A percentile compares a stretch with the other conserved stretches of the same genome.
Conservation (phyloP, 345 rosid genomes). For the Citrus maxima region DNA sequence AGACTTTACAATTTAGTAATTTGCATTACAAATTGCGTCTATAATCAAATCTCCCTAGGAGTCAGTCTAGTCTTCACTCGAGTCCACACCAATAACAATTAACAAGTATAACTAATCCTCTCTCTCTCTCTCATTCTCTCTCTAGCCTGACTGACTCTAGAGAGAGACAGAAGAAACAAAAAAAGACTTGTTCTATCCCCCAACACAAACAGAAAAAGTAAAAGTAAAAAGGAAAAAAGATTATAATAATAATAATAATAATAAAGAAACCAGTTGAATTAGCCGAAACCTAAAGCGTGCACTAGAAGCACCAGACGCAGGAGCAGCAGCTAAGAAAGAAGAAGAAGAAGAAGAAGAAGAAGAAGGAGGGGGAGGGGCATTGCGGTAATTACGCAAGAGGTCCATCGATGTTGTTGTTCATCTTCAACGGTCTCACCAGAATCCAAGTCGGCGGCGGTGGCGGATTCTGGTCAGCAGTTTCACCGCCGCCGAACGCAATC, state of each 20-base stretch:
- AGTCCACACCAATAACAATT: neutral
- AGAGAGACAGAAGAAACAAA: neutral
- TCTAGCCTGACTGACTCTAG: neutral
- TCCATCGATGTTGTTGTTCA: neutral
- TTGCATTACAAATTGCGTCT: neutral
- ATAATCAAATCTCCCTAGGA: too few relatives aligned
- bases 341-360: neutral
- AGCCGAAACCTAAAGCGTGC: neutral
- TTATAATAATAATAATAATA: too few relatives aligned
- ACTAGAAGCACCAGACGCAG: neutral
- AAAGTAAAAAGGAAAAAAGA: neutral
- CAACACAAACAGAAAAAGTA: neutral
- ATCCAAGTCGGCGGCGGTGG: conserved; percentile 36
- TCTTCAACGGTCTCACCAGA: conserved; percentile 19
- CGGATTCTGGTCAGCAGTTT: conserved; percentile 40
- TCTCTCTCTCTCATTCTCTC: neutral
- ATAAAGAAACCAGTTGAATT: too few relatives aligned
- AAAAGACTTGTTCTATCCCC: neutral
- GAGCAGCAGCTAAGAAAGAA: too few relatives aligned
- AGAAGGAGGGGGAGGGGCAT: neutral
- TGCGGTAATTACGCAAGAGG: neutral
- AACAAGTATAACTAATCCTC: neutral
- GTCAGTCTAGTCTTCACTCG: neutral
- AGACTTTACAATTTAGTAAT: neutral
- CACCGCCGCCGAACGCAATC: conserved; percentile 23